phyloP scores from a whole-genome alignment of 495 filamentous ascomycete genomes.

The Delitschia confertaspora region DNA sequence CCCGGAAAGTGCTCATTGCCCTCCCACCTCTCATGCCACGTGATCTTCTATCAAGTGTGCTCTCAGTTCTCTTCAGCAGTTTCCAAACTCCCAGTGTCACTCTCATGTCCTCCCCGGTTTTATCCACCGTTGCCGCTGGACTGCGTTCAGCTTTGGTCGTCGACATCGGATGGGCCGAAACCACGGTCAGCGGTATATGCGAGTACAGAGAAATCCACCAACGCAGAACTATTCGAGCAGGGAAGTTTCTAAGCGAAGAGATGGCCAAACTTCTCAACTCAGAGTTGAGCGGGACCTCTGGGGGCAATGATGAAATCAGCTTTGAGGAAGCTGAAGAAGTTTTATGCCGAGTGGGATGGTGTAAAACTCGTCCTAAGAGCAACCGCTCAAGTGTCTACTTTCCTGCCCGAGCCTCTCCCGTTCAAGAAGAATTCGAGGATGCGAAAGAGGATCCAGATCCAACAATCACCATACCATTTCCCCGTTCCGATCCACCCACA shows the following conservation, averaged over 20 bases:
- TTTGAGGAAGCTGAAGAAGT: slow-evolving; percentile 78
- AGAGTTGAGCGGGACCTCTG: slow-evolving; percentile 25
- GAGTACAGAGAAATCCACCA: slow-evolving; percentile 74
- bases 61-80: slow-evolving; percentile 67
- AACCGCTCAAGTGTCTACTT: slow-evolving; percentile 18
- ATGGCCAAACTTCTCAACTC: slow-evolving; percentile 55
- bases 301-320: slow-evolving; percentile 35
- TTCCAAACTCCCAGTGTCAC: slow-evolving; percentile 77
- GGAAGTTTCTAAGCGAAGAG: slow-evolving; percentile 56
- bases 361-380: slow-evolving; percentile 29
- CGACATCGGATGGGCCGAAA: slow-evolving; percentile 88
- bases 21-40: slow-evolving; percentile 72
- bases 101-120: slow-evolving; percentile 63
- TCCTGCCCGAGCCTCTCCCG: slow-evolving; percentile 27
- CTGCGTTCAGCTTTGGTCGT: slow-evolving; percentile 72
- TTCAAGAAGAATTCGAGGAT: slow-evolving; percentile 29
- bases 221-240: slow-evolving; percentile 62
- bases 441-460: slow-evolving; percentile 27
- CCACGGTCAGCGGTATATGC: slow-evolving; percentile 68
- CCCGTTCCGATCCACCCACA: slow-evolving; percentile 38
- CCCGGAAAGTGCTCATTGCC: slow-evolving; percentile 60
- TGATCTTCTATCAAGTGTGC: slow-evolving; percentile 60
- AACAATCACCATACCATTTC: slow-evolving; percentile 42
- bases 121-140: slow-evolving; percentile 67
- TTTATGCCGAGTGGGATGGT: slow-evolving; percentile 66